Evolutionary conservation across 371 early-diverging fungal species (phyloP).

Genomic region (Dinochytrium kinnereticum): DNA sequence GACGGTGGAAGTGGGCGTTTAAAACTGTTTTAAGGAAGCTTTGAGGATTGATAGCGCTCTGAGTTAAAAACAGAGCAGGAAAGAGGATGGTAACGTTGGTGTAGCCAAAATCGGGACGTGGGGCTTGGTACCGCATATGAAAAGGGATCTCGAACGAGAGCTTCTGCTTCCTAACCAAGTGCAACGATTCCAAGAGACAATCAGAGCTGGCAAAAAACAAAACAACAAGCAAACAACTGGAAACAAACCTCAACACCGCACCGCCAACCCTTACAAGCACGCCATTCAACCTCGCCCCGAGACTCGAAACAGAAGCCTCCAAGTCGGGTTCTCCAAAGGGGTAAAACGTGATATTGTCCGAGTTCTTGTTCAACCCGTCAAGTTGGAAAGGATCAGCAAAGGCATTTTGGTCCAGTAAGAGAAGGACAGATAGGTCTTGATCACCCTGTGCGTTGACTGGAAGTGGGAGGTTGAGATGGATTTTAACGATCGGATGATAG

Average conservation of each 20-base stretch:
- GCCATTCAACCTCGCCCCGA: not conserved
- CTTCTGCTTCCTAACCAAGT: not conserved
- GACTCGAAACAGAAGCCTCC: not conserved
- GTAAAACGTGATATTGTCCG: not conserved
- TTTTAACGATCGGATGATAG: not conserved
- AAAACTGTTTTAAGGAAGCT: no score
- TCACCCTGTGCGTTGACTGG: not conserved
- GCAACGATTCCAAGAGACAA: no score
- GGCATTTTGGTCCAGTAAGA: not conserved
- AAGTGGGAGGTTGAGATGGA: not conserved
- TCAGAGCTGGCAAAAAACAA: no score
- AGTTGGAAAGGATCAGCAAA: slow-evolving; percentile 15
- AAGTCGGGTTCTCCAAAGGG: slow-evolving; percentile 14
- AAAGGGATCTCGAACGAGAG: slow-evolving; percentile 3
- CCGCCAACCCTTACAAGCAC: not conserved
- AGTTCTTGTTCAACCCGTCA: not conserved
- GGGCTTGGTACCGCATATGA: slow-evolving; percentile 15
- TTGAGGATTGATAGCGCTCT: not conserved
- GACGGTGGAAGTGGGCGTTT: no score
- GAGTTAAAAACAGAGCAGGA: not conserved
- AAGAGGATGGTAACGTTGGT: not conserved
- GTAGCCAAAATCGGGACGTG: not conserved
- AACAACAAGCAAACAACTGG: no score
- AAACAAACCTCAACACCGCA: not conserved
- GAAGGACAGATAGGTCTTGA: not conserved